Conservation (phyloP, 306 rosid species). For the Prosopis cineraria region DNA sequence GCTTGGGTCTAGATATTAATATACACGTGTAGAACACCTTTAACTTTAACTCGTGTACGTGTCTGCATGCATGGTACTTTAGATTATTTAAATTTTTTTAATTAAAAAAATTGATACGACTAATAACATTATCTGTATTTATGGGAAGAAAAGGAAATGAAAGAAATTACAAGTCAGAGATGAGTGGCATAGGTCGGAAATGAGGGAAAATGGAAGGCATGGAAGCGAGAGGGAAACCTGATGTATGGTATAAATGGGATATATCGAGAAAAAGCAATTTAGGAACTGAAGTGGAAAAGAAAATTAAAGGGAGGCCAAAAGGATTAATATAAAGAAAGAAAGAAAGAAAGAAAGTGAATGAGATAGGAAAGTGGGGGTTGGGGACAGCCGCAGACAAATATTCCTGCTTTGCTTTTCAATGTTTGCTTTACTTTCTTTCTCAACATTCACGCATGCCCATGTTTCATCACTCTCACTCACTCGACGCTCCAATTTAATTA, state of each 20-base stretch:
- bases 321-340: not conserved
- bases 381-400: slow-evolving; percentile 7
- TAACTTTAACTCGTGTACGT: not conserved
- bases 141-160: no score
- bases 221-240: not conserved
- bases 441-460: not conserved
- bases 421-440: not conserved
- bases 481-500: not conserved
- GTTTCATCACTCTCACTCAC: not conserved
- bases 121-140: no score
- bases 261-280: not conserved
- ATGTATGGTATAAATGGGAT: not conserved
- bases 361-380: not conserved
- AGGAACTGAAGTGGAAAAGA: not conserved
- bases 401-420: not conserved
- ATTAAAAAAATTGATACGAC: not conserved
- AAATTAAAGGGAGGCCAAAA: not conserved
- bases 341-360: not conserved
- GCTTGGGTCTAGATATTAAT: not conserved
- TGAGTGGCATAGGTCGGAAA: no score
- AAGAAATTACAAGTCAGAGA: no score
- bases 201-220: not conserved
- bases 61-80: not conserved
- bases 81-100: not conserved
- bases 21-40: not conserved